A percentile compares a stretch with the other conserved stretches of the same genome.
These are phyloP conservation scores for Sclerotinia trifoliorum DNA, from an alignment of 2,329 filamentous ascomycete species.

Conservation along the genomic window DNA sequence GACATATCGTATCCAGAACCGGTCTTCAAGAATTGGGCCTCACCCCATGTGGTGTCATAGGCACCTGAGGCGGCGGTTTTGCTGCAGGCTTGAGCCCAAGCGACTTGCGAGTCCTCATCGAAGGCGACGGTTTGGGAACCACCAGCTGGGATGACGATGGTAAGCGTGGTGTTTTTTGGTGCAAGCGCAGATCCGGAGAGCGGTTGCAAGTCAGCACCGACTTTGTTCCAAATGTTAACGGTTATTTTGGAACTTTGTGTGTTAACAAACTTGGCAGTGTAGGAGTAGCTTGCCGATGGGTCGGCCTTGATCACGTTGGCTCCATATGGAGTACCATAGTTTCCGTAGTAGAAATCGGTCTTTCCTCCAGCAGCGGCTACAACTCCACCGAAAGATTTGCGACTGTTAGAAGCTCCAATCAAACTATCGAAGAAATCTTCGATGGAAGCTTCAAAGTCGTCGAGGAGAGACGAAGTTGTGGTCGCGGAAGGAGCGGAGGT, in stretches of 20 bases:
- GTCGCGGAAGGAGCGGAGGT: constrained; percentile 14
- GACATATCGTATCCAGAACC: constrained; percentile 39
- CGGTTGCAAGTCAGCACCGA: constrained; percentile 20
- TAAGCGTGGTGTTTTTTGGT: constrained; percentile 34
- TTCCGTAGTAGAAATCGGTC: constrained; percentile 30
- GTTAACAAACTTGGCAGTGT: constrained; percentile 36
- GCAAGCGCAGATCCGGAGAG: constrained; percentile 34
- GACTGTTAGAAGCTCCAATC: constrained; percentile 33
- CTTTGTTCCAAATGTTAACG: constrained; percentile 38
- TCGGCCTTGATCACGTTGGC: constrained; percentile 37
- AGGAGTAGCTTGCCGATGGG: constrained; percentile 28
- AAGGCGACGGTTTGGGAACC: constrained; percentile 35
- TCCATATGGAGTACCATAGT: constrained; percentile 35
- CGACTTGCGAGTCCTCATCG: constrained; percentile 34
- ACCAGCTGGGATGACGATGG: constrained; percentile 32
- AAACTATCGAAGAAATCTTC: constrained; percentile 26
- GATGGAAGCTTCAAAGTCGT: constrained; percentile 22
- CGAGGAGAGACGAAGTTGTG: constrained; percentile 1
- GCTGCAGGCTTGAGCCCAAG: constrained; percentile 29
- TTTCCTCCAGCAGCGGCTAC: constrained; percentile 12
- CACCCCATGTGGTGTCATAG: constrained; percentile 36
- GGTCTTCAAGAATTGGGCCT: constrained; percentile 32
- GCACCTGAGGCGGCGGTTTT: constrained; percentile 28
- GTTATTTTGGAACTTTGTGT: constrained; percentile 26
- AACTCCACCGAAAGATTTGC: constrained; percentile 28